Evolutionary conservation across 2,329 filamentous ascomycete genomes (phyloP).

Genomic region (Graphium sp.): DNA sequence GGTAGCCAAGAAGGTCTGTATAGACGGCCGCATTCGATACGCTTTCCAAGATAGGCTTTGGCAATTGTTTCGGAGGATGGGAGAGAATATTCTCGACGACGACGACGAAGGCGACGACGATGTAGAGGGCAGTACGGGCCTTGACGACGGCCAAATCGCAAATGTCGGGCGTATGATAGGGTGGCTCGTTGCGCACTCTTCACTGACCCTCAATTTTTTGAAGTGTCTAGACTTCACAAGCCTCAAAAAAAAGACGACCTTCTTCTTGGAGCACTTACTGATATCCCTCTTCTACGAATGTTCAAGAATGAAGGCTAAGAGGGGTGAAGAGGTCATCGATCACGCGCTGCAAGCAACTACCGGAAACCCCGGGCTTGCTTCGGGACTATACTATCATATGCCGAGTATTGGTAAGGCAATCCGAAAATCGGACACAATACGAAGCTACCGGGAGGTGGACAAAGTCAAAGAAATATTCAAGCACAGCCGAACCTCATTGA

Average conservation of each 20-base stretch:
- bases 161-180: slow-evolving; percentile 39
- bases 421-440: slow-evolving; percentile 27
- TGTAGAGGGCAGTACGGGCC: slow-evolving; percentile 23
- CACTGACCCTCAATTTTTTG: slow-evolving; percentile 29
- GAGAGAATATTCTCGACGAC: slow-evolving; percentile 59
- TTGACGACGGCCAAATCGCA: slow-evolving; percentile 31
- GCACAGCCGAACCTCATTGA: too few relatives aligned
- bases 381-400: slow-evolving; percentile 65
- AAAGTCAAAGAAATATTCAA: too few relatives aligned
- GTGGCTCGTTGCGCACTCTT: slow-evolving; percentile 26
- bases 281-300: slow-evolving; percentile 58
- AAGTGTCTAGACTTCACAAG: slow-evolving; percentile 66
- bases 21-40: slow-evolving; percentile 59
- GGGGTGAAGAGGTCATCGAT: slow-evolving; percentile 40
- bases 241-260: slow-evolving; percentile 56
- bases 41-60: slow-evolving; percentile 79
- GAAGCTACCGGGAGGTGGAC: too few relatives aligned
- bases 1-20: slow-evolving; percentile 63
- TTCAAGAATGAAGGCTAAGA: slow-evolving; percentile 19
- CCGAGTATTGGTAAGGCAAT: slow-evolving; percentile 52
- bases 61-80: slow-evolving; percentile 70
- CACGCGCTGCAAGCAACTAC: slow-evolving; percentile 50
- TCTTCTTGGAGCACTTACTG: slow-evolving; percentile 68
- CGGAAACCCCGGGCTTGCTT: slow-evolving; percentile 49
- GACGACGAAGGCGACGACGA: slow-evolving; percentile 45